Conservation (phyloP, 768 basidiomycete species). For the Heimioporus sp. region DNA sequence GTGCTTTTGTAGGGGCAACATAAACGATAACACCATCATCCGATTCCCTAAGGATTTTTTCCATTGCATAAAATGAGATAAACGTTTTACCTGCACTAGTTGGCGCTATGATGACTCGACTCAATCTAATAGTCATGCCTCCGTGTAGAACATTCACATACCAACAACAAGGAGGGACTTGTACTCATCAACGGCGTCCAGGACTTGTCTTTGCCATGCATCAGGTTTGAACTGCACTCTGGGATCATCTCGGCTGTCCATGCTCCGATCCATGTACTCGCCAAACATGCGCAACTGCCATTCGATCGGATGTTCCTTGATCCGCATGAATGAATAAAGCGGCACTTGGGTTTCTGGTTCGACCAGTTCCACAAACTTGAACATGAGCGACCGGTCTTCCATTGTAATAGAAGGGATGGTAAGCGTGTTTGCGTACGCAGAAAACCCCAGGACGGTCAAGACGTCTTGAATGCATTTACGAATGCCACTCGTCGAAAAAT, state of each 20-base stretch:
- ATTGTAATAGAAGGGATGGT: slow-evolving; percentile 2
- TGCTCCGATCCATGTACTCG: slow-evolving; percentile 68
- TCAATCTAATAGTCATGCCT: background rate
- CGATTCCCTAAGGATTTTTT: slow-evolving; percentile 56
- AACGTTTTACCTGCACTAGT: slow-evolving; percentile 78
- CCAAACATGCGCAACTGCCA: slow-evolving; percentile 75
- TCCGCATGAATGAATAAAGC: slow-evolving; percentile 50
- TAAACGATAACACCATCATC: slow-evolving; percentile 71
- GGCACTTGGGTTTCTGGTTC: slow-evolving; percentile 41
- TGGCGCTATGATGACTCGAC: slow-evolving; percentile 41
- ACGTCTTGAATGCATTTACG: slow-evolving; percentile 38
- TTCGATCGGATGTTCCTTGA: slow-evolving; percentile 52
- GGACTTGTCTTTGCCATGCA: slow-evolving; percentile 65
- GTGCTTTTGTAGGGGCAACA: slow-evolving; percentile 72
- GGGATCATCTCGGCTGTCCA: slow-evolving; percentile 57
- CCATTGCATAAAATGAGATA: slow-evolving; percentile 78
- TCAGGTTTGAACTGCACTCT: slow-evolving; percentile 67
- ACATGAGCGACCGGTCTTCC: slow-evolving; percentile 37
- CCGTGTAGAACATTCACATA: slow-evolving; percentile 22
- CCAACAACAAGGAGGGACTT: slow-evolving; percentile 67
- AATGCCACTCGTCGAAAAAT: slow-evolving; percentile 28
- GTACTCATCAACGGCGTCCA: slow-evolving; percentile 59
- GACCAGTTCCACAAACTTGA: slow-evolving; percentile 57
- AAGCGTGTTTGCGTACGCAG: slow-evolving; percentile 33
- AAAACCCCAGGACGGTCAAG: slow-evolving; percentile 48